Base-by-base conservation (phyloP, 2,329 filamentous ascomycete genomes). In the Eutypa lata region DNA sequence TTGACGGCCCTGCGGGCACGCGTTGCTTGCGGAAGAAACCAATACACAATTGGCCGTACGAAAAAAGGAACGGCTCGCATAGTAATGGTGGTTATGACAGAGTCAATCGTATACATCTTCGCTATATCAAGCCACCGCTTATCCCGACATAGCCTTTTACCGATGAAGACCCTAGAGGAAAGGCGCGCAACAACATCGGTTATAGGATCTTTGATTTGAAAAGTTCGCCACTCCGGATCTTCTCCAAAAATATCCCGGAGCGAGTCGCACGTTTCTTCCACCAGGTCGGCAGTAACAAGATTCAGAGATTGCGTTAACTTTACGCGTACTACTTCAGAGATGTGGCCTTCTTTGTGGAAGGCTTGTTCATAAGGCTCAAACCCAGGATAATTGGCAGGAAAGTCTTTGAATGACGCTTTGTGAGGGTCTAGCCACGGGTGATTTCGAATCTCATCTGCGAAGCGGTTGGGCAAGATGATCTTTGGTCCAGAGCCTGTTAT, bases 81-180 rank as follows among this genome's bases (percentile, higher is more conserved):
- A n/a, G 69, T 47, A 50, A 69, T 43, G 50, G 70, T 58, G 43
- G 68, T 63, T 48, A 62, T 48, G 61, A 78, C 68, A 42, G 64
- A 61, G 53, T 75, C 65, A n/a, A 71, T 52, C 8, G 74, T 73
- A 57, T 76, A 78, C 28, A 68, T 63, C 63, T 75, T 66, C 43
- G 72, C 62, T 49, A 78, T 71, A 1, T 72, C 62, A 18, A 80
- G 69, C 78, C 78, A 82, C 35, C 70, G 64, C 26, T 71, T 61
- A 56, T 80, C 70, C 7, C 74, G 74, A 61, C 75, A 77, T 11
- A 79, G 59, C 6, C 68, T 64, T 3, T 63, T 57, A 4, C 78
- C 77, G 2, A 80, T 62, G 53, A 81, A 80, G 2, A 79, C 71
- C 7, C 76, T 69, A 1, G 78, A 76, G 0, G 78, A 78, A 11